Conservation (phyloP, 352 stramenopile species). For the Phytophthora tentaculata region DNA sequence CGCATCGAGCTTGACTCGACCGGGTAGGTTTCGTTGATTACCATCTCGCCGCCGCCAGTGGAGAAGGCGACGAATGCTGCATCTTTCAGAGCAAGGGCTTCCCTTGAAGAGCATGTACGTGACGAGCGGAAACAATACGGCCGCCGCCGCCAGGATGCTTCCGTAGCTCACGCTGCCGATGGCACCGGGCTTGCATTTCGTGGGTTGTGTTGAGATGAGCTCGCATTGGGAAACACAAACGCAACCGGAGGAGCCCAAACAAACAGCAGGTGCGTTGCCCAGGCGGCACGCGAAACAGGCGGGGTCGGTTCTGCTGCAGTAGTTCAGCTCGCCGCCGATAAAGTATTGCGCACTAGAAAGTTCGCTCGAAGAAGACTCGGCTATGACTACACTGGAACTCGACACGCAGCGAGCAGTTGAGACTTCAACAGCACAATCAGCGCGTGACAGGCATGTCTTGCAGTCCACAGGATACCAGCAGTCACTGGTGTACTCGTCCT, state of each 20-base stretch:
- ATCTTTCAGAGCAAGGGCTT: conserved; percentile 13
- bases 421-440: conserved; percentile 24
- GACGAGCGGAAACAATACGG: conserved; percentile 23
- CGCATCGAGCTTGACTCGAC: conserved; percentile 26
- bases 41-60: conserved; percentile 5
- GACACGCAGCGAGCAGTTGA: conserved; percentile 22
- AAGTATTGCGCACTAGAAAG: conserved; percentile 12
- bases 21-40: conserved; percentile 18
- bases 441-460: conserved; percentile 21
- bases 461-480: conserved; percentile 34
- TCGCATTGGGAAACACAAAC: conserved; percentile 32
- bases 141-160: conserved; percentile 13
- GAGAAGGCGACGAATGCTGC: conserved; percentile 14
- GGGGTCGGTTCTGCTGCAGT: conserved; percentile 21
- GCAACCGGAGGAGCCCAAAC: conserved; percentile 14
- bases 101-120: conserved; percentile 28
- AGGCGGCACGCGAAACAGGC: conserved; percentile 29
- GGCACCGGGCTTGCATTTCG: conserved; percentile 11
- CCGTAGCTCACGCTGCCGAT: background rate
- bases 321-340: conserved; percentile 16
- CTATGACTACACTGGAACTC: conserved; percentile 2
- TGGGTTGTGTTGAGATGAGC: conserved; percentile 18
- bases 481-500: conserved; percentile 25
- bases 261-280: conserved; percentile 14
- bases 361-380: conserved; percentile 4